These are phyloP conservation scores for Coniosporium tulheliwenetii DNA, from an alignment of 2,329 filamentous ascomycete species.

Conservation along the genomic window DNA sequence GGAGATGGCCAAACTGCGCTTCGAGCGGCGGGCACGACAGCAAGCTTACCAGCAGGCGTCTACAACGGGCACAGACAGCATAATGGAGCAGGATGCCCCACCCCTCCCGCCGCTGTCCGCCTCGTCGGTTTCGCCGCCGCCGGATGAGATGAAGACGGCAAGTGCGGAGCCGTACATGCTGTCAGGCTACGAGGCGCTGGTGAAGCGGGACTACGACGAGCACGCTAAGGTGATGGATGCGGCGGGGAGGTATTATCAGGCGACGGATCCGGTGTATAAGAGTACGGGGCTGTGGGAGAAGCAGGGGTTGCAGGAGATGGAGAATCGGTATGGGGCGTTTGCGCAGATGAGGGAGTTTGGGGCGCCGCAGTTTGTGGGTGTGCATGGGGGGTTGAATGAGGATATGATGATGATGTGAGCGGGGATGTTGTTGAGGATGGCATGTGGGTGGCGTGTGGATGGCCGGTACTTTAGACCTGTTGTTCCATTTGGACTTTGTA, in stretches of 20 bases:
- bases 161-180: conserved; percentile 70
- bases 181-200: conserved; percentile 60
- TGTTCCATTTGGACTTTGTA: too few species aligned
- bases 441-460: too few species aligned
- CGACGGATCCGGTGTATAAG: conserved; percentile 56
- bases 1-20: conserved; percentile 40
- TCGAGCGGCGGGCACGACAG: conserved; percentile 25
- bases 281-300: conserved; percentile 25
- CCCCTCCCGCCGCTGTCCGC: conserved; percentile 1
- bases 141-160: conserved; percentile 15
- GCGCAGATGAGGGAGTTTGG: conserved; percentile 37
- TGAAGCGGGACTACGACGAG: conserved; percentile 46
- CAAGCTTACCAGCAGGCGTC: conserved; percentile 12
- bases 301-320: conserved; percentile 37
- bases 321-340: conserved; percentile 51
- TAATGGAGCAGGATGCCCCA: conserved; percentile 2
- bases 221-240: conserved; percentile 23
- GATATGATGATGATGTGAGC: conserved; percentile 14
- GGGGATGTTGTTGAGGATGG: background rate
- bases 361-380: conserved; percentile 30
- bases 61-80: too few species aligned
- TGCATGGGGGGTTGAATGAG: conserved; percentile 7
- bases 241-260: conserved; percentile 31
- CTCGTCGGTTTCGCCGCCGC: background rate
- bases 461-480: too few species aligned